phyloP scores from a whole-genome alignment of 371 early-diverging fungal species.

The Amoeboradix gromovi region DNA sequence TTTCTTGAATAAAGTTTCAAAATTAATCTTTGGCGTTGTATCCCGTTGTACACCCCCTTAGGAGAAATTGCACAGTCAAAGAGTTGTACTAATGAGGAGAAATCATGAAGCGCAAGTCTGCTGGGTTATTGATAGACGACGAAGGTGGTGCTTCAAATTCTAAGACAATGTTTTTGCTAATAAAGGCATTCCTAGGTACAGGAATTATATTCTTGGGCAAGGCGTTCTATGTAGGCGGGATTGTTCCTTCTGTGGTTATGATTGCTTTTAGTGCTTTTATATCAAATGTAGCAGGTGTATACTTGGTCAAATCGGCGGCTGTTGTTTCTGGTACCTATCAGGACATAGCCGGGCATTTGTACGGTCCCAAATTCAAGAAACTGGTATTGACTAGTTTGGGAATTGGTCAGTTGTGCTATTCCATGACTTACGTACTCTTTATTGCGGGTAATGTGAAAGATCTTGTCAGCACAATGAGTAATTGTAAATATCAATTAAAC shows the following conservation, averaged over 20 bases:
- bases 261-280: slow-evolving; percentile 36
- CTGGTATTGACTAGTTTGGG: slow-evolving; percentile 49
- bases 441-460: slow-evolving; percentile 44
- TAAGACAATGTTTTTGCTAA: slow-evolving; percentile 46
- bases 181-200: slow-evolving; percentile 62
- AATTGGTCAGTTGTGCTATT: slow-evolving; percentile 28
- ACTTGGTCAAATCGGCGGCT: slow-evolving; percentile 18
- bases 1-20: too few relatives aligned
- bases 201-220: slow-evolving; percentile 41
- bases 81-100: too few relatives aligned
- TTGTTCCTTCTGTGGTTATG: slow-evolving; percentile 23
- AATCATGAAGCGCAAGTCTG: not conserved
- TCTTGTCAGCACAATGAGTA: slow-evolving; percentile 27
- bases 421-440: slow-evolving; percentile 59
- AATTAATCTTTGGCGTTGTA: too few relatives aligned
- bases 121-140: not conserved
- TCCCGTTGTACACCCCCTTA: too few relatives aligned
- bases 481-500: slow-evolving; percentile 9
- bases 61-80: too few relatives aligned
- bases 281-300: slow-evolving; percentile 24
- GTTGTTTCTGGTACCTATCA: slow-evolving; percentile 22
- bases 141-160: slow-evolving; percentile 29
- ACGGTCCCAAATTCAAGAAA: slow-evolving; percentile 43
- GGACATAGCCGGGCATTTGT: slow-evolving; percentile 51
- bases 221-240: slow-evolving; percentile 29